A percentile compares a stretch with the other conserved stretches of the same genome.
phyloP scores from a whole-genome alignment of 2,329 filamentous ascomycete species.

The Monosporascus sp. region DNA sequence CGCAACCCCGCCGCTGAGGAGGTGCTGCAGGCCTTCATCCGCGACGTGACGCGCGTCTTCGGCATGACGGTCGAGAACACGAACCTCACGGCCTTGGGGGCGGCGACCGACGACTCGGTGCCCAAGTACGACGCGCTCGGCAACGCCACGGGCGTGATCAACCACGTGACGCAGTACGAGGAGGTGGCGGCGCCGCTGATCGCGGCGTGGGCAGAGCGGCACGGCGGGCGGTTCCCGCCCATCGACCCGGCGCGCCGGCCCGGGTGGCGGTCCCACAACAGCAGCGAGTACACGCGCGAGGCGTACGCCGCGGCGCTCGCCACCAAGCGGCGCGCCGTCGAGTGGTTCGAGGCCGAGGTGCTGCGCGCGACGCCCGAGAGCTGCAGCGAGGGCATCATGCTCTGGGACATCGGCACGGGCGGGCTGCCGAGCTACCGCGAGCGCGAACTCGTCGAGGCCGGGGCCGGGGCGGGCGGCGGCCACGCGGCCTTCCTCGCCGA shows the following conservation, averaged over 20 bases:
- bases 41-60: conserved; percentile 29
- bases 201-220: conserved; percentile 25
- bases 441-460: conserved; percentile 9
- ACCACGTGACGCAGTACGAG: conserved; percentile 28
- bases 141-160: conserved; percentile 24
- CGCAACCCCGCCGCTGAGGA: conserved; percentile 34
- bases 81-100: conserved; percentile 30
- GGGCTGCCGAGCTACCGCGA: conserved; percentile 35
- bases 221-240: conserved; percentile 34
- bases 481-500: conserved; percentile 29
- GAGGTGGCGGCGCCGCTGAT: conserved; percentile 28
- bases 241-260: conserved; percentile 30
- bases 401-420: conserved; percentile 38
- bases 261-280: conserved; percentile 24
- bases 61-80: conserved; percentile 32
- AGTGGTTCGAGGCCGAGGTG: conserved; percentile 33
- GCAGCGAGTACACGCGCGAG: conserved; percentile 14
- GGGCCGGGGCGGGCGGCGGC: conserved; percentile 26
- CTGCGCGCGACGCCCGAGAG: conserved; percentile 31
- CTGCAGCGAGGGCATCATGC: conserved; percentile 35
- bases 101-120: conserved; percentile 20
- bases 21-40: conserved; percentile 32
- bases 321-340: conserved; percentile 26
- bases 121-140: conserved; percentile 24
- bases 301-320: conserved; percentile 20